Percentiles rank a stretch among this genome's conserved stretches.
Conservation (phyloP, 2,329 filamentous ascomycete species). For the Phyllosticta paracitricarpa region DNA sequence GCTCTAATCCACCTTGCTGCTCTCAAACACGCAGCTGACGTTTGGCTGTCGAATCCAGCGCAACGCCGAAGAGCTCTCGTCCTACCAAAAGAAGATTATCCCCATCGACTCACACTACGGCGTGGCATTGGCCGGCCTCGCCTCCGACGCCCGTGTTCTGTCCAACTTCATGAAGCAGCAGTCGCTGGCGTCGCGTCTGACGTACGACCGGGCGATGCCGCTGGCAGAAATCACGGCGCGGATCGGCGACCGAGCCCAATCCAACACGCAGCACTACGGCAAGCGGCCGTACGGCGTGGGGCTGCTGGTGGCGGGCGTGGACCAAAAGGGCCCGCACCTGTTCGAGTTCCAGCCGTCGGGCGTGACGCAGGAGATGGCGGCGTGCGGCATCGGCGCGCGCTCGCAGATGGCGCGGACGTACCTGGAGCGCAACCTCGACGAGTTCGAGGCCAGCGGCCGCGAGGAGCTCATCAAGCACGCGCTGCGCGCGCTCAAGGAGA, state of each 20-base stretch:
- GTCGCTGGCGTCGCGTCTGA: constrained; percentile 88
- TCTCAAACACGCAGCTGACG: neutral
- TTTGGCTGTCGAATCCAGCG: constrained; percentile 46
- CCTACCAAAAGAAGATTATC: constrained; percentile 99
- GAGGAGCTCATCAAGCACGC: constrained; percentile 90
- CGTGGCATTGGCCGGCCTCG: constrained; percentile 90
- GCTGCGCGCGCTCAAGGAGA: constrained; percentile 86
- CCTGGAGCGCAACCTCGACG: constrained; percentile 80
- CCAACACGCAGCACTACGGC: constrained; percentile 96
- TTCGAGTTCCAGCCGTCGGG: constrained; percentile 97
- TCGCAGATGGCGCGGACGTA: constrained; percentile 98
- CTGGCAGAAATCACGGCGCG: constrained; percentile 80
- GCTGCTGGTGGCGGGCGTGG: constrained; percentile 82
- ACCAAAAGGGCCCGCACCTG: constrained; percentile 86
- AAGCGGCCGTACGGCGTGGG: constrained; percentile 94
- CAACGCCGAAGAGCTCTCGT: constrained; percentile 98
- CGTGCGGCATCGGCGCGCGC: constrained; percentile 89
- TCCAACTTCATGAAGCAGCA: constrained; percentile 99
- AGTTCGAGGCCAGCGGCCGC: constrained; percentile 63
- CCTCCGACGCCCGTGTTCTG: constrained; percentile 94
- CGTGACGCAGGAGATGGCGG: constrained; percentile 93
- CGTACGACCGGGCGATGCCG: constrained; percentile 88
- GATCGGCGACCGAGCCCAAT: constrained; percentile 93
- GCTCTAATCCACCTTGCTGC: constrained; percentile 9
- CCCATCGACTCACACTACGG: constrained; percentile 91